Percentiles rank a stretch among this genome's conserved stretches.
Evolutionary conservation across 805 yeast species (phyloP).

Genomic region (Kodamaea kakaduensis): DNA sequence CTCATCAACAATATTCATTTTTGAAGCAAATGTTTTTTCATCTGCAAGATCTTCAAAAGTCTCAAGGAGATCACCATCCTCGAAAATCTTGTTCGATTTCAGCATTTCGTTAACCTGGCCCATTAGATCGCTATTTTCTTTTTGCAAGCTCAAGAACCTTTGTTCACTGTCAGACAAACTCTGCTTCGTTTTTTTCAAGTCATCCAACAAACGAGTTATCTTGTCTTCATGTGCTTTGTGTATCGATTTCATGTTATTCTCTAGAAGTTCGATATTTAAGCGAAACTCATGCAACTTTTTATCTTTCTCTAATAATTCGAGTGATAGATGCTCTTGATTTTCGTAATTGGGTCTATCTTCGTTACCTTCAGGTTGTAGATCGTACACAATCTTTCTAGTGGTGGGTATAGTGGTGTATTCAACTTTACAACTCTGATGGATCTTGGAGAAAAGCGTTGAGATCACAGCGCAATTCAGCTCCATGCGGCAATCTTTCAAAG

Average conservation of each 20-base stretch:
- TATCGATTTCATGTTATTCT: constrained; percentile 37
- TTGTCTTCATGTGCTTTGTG: constrained; percentile 26
- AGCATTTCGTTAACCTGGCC: constrained; percentile 25
- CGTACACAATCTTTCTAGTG: too few species aligned
- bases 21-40: constrained; percentile 30
- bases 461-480: too few species aligned
- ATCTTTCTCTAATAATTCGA: constrained; percentile 20
- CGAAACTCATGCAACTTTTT: constrained; percentile 38
- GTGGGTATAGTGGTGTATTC: too few species aligned
- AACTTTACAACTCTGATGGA: too few species aligned
- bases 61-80: constrained; percentile 16
- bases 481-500: too few species aligned
- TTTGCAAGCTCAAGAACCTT: constrained; percentile 17
- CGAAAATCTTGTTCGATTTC: constrained; percentile 16
- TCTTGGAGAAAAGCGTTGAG: too few species aligned
- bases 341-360: not conserved
- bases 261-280: constrained; percentile 43
- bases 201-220: constrained; percentile 16
- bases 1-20: constrained; percentile 41
- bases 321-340: not conserved
- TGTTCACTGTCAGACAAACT: constrained; percentile 17
- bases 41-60: constrained; percentile 30
- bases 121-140: constrained; percentile 20
- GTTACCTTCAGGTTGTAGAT: not conserved
- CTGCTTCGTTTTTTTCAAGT: constrained; percentile 7